These are phyloP conservation scores for Ceratobasidium sp. DNA, from an alignment of 1,284 basidiomycete genomes.

Conservation along the genomic window DNA sequence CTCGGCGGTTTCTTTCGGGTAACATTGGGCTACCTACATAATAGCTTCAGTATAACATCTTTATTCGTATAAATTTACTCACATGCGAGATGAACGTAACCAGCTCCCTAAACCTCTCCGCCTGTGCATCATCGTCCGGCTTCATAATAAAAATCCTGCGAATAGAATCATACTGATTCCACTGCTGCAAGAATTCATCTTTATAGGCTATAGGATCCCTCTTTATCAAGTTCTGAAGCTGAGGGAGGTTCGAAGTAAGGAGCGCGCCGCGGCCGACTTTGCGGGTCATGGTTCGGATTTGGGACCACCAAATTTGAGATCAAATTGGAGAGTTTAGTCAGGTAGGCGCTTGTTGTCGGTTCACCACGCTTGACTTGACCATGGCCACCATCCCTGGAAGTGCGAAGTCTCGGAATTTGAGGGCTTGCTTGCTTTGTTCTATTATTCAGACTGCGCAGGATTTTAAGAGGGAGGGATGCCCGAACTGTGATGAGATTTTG, in stretches of 20 bases:
- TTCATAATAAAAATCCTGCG: conserved; percentile 86
- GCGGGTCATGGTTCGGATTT: conserved; percentile 39
- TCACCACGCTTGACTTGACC: conserved; percentile 16
- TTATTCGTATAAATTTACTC: conserved; percentile 49
- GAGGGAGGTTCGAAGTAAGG: conserved; percentile 68
- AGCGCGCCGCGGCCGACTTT: conserved; percentile 54
- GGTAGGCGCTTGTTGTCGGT: conserved; percentile 4
- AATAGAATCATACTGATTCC: conserved; percentile 94
- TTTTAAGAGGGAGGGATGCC: conserved; percentile 90
- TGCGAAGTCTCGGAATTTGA: conserved; percentile 77
- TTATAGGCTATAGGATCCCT: conserved; percentile 91
- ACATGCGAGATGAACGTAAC: conserved; percentile 89
- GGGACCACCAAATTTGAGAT: conserved; percentile 38
- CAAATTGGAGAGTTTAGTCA: conserved; percentile 24
- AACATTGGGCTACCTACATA: conserved; percentile 86
- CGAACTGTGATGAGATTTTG: conserved; percentile 96
- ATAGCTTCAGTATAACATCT: conserved; percentile 8
- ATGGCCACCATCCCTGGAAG: conserved; percentile 66
- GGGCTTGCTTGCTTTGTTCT: conserved; percentile 94
- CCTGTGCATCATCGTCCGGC: conserved; percentile 77
- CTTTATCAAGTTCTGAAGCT: conserved; percentile 96
- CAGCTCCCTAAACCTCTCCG: conserved; percentile 85
- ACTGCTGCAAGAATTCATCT: conserved; percentile 98
- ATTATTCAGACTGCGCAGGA: conserved; percentile 88
- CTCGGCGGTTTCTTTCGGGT: conserved; percentile 86